A percentile compares a stretch with the other conserved stretches of the same genome.
Conservation (phyloP, 306 rosid genomes). For the Acmispon strigosus region DNA sequence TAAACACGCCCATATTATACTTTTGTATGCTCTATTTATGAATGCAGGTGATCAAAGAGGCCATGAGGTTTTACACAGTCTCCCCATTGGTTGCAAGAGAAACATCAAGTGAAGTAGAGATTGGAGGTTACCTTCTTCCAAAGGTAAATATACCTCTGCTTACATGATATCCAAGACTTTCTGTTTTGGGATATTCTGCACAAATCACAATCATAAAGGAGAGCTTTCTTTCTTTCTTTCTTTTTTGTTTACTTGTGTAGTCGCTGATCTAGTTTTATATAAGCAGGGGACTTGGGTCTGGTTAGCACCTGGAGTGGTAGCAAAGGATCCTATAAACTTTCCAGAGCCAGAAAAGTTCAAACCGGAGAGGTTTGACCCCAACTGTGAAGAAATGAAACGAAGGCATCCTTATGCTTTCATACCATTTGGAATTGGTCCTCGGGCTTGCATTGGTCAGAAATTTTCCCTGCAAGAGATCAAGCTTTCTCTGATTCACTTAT, state of each 20-base stretch:
- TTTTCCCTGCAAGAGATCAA: slow-evolving; percentile 75
- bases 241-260: not conserved
- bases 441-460: slow-evolving; percentile 85
- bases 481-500: slow-evolving; percentile 78
- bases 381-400: slow-evolving; percentile 59
- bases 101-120: slow-evolving; percentile 66
- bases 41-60: slow-evolving; percentile 80
- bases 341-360: slow-evolving; percentile 90
- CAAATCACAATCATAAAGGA: not conserved
- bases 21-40: not conserved
- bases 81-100: slow-evolving; percentile 95
- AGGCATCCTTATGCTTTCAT: slow-evolving; percentile 84
- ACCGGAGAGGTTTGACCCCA: slow-evolving; percentile 90
- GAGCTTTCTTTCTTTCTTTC: not conserved
- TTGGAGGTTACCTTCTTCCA: slow-evolving; percentile 90
- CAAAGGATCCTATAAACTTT: slow-evolving; percentile 77
- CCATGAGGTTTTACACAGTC: slow-evolving; percentile 72
- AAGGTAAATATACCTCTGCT: slow-evolving; percentile 41
- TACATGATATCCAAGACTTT: not conserved
- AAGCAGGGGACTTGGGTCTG: slow-evolving; percentile 97
- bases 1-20: not conserved
- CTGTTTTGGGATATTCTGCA: not conserved
- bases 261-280: not conserved
- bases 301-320: slow-evolving; percentile 84
- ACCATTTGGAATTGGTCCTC: slow-evolving; percentile 91